Evolutionary conservation across 2,329 filamentous ascomycete genomes (phyloP), one percentile per base, ranked within the genome.

Genomic region (Xylariaceae sp.): DNA sequence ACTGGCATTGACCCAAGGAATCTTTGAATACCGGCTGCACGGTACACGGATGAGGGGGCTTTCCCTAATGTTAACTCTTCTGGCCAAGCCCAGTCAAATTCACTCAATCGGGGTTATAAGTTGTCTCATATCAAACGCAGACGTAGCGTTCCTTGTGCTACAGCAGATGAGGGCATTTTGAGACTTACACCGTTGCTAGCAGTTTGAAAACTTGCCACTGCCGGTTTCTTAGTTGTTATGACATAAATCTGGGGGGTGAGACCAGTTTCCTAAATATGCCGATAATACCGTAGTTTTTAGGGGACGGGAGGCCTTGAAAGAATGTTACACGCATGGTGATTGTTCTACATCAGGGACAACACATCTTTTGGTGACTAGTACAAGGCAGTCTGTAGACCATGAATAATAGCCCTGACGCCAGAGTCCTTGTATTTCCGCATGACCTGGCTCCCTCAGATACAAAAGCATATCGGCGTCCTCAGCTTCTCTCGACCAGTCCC

Each of bases 141-240:
- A 19, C 11, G 43, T 43, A n/a, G 33, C 41, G 21, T 14, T 16
- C 45, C 19, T 26, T n/a, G 54, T 57, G 34, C 28, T 57, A 57
- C 54, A 16, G 26, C 44, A 44, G 29, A 44, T 57, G 36, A 53
- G 17, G 40, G 52, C 41, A 47, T 34, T 19, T 43, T 44, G 36
- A 52, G 23, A 46, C 6, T 47, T 41, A 43, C 33, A 47, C 26
- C 44, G 49, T 48, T 48, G 29, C 49, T 33, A 47, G 36, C n/a
- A 39, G 37, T 43, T 19, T 34, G 16, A 23, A 17, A 49, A 16
- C 19, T 40, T 43, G 49, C 12, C 37, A 45, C 31, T 6, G 26
- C 17, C 8, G 11, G 1, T 9, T 2, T 24, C 28, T 6, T 4
- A 4, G 14, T 5, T 5, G 9, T 19, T 33, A 2, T 6, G 6